Evolutionary conservation across 257 asterid species (phyloP).

Genomic region (Phtheirospermum japonicum): DNA sequence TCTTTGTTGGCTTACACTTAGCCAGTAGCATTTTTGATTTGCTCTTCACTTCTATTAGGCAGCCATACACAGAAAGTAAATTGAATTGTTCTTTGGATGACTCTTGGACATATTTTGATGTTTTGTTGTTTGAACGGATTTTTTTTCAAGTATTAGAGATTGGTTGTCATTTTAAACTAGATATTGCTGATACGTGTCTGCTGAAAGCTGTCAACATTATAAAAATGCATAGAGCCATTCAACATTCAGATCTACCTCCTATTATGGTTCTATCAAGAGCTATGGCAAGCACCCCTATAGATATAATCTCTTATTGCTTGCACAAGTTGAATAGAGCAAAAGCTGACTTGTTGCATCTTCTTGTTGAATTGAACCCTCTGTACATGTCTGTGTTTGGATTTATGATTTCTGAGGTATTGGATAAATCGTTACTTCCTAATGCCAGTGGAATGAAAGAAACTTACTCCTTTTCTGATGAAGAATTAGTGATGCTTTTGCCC

Average conservation of each 20-base stretch:
- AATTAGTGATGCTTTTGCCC: slow-evolving; percentile 72
- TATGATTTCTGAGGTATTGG: slow-evolving; percentile 45
- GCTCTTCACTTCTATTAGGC: slow-evolving; percentile 42
- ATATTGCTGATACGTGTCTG: slow-evolving; percentile 63
- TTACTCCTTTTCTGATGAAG: slow-evolving; percentile 46
- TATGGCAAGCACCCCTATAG: slow-evolving; percentile 47
- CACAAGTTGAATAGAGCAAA: slow-evolving; percentile 45
- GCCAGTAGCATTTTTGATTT: slow-evolving; percentile 59
- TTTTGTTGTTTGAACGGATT: slow-evolving; percentile 47
- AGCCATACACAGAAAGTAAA: slow-evolving; percentile 32
- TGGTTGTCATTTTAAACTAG: slow-evolving; percentile 45
- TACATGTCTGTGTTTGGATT: slow-evolving; percentile 68
- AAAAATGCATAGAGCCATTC: slow-evolving; percentile 39
- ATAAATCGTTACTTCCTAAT: slow-evolving; percentile 31
- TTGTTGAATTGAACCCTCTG: slow-evolving; percentile 56
- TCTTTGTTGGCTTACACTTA: slow-evolving; percentile 56
- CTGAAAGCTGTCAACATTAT: slow-evolving; percentile 66
- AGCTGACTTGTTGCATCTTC: slow-evolving; percentile 57
- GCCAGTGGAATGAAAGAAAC: slow-evolving; percentile 34
- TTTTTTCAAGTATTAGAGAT: slow-evolving; percentile 49
- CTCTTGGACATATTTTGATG: slow-evolving; percentile 37
- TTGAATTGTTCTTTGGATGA: slow-evolving; percentile 30
- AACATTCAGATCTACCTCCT: slow-evolving; percentile 38
- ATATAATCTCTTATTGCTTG: slow-evolving; percentile 59
- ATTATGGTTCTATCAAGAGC: slow-evolving; percentile 59